A percentile compares a stretch with the other conserved stretches of the same genome.
Evolutionary conservation across 1,284 basidiomycete species (phyloP).

Genomic region (Schizophyllum commune): DNA sequence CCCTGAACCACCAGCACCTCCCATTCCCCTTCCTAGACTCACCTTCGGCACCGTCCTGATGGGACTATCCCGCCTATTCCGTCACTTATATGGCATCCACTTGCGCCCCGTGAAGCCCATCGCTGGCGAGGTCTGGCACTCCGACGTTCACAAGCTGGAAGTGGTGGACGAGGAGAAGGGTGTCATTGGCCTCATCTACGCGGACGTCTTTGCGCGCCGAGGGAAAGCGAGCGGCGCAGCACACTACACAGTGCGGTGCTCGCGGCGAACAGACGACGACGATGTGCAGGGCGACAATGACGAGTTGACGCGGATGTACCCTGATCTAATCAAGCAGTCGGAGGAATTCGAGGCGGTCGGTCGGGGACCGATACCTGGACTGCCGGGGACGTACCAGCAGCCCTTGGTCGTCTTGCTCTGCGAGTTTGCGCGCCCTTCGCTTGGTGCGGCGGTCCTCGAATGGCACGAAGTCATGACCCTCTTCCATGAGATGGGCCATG

Average conservation of each 20-base stretch:
- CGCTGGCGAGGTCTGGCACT: conserved; percentile 85
- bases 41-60: conserved; percentile 83
- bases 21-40: conserved; percentile 62
- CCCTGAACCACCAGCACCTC: conserved; percentile 63
- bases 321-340: conserved; percentile 37
- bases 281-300: conserved; percentile 64
- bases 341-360: conserved; percentile 54
- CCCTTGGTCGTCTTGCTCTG: conserved; percentile 90
- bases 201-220: conserved; percentile 80
- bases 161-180: conserved; percentile 86
- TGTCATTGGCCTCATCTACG: conserved; percentile 89
- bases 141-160: conserved; percentile 84
- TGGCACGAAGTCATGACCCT: conserved; percentile 96
- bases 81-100: conserved; percentile 80
- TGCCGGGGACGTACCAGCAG: conserved; percentile 74
- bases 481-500: conserved; percentile 99
- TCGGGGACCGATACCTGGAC: conserved; percentile 47
- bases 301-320: conserved; percentile 10
- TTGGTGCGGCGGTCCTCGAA: conserved; percentile 68
- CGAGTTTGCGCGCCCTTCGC: conserved; percentile 71
- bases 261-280: conserved; percentile 86
- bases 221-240: conserved; percentile 91
- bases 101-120: conserved; percentile 62
- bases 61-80: conserved; percentile 81
- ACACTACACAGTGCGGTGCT: conserved; percentile 96